Conservation (phyloP, 192 early-diverging fungal species). For the Umbelopsis vinacea region DNA sequence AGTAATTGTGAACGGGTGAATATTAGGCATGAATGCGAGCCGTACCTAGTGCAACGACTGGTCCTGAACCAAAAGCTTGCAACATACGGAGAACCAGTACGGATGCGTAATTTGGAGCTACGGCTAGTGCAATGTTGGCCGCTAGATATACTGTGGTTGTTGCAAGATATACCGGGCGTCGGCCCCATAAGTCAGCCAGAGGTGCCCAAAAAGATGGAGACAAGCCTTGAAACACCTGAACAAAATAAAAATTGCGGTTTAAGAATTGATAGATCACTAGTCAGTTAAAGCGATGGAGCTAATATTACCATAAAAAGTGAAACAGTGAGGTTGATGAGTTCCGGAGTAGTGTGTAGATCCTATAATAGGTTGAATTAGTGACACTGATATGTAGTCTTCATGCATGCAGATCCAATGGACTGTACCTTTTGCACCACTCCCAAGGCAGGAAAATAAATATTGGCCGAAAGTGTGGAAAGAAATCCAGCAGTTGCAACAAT, state of each 20-base stretch:
- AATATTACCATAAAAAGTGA: slow-evolving; percentile 36
- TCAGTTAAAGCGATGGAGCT: not conserved
- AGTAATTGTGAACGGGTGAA: not conserved
- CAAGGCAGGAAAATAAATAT: slow-evolving; percentile 32
- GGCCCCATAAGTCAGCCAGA: slow-evolving; percentile 44
- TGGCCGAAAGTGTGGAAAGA: slow-evolving; percentile 24
- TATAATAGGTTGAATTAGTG: not conserved
- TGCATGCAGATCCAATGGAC: not conserved
- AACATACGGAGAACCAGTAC: slow-evolving; percentile 44
- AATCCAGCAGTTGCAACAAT: slow-evolving; percentile 14
- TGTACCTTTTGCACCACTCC: slow-evolving; percentile 21
- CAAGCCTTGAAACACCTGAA: slow-evolving; percentile 40
- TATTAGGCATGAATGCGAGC: not conserved
- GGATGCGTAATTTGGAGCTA: slow-evolving; percentile 29
- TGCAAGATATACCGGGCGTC: slow-evolving; percentile 44
- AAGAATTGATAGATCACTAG: no score
- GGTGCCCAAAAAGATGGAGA: slow-evolving; percentile 49
- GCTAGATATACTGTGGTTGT: slow-evolving; percentile 37
- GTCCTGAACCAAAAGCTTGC: slow-evolving; percentile 46
- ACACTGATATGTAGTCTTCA: not conserved
- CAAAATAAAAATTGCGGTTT: no score
- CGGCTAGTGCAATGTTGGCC: slow-evolving; percentile 38
- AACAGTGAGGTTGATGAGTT: slow-evolving; percentile 38
- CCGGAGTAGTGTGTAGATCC: slow-evolving; percentile 37
- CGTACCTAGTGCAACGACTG: slow-evolving; percentile 46